Conservation (phyloP, 2,329 filamentous ascomycete genomes). For the Plectosphaerella cucumerina region DNA sequence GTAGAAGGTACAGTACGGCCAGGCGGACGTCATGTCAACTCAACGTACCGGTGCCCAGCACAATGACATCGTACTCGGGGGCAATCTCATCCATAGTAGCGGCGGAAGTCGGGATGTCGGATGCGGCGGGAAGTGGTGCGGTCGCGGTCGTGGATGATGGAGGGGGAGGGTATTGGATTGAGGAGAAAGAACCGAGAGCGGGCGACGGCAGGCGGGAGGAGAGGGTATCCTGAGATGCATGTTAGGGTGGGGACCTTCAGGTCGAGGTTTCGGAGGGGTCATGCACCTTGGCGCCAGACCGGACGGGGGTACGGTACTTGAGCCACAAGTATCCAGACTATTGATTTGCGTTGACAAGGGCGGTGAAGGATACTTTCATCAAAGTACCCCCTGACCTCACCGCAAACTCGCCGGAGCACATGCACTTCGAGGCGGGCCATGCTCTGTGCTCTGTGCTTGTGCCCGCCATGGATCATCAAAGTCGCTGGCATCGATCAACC, state of each 20-base stretch:
- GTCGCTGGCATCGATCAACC: background rate
- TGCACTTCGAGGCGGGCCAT: too few relatives aligned
- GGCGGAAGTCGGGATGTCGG: constrained; percentile 13
- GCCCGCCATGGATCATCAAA: background rate
- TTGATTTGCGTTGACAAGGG: too few relatives aligned
- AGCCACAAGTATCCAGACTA: too few relatives aligned
- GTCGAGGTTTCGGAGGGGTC: constrained; percentile 8
- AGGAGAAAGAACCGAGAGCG: constrained; percentile 6
- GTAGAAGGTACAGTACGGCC: too few relatives aligned
- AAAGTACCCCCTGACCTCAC: too few relatives aligned
- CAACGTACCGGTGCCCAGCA: constrained; percentile 87
- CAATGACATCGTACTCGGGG: constrained; percentile 97
- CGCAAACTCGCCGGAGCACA: too few relatives aligned
- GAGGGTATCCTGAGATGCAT: constrained; percentile 7
- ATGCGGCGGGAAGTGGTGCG: background rate
- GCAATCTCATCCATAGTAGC: constrained; percentile 92
- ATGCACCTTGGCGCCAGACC: too few relatives aligned
- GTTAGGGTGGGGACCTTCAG: constrained; percentile 3
- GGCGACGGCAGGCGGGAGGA: background rate
- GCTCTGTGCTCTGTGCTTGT: constrained; percentile 12
- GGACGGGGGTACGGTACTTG: too few relatives aligned
- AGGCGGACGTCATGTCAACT: too few relatives aligned
- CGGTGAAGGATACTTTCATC: too few relatives aligned
- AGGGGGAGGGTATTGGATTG: constrained; percentile 25
- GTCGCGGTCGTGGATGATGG: constrained; percentile 13